Evolutionary conservation across 208 protist genomes (phyloP).

Genomic region (Acanthamoeba culbertsoni): DNA sequence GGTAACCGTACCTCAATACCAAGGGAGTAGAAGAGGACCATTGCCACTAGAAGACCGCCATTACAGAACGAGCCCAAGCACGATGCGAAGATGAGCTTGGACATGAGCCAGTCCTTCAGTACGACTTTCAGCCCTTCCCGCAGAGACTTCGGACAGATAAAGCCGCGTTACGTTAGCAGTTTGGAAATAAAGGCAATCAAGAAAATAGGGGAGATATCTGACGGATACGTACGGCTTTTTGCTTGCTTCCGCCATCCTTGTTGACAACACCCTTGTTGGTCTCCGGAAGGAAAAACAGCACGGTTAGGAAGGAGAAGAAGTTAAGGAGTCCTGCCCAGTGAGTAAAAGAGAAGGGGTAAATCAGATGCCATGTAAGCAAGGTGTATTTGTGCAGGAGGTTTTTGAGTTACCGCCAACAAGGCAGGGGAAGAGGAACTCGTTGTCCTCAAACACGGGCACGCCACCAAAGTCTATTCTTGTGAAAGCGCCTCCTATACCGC

Average conservation of each 20-base stretch:
- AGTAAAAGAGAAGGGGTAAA: not conserved
- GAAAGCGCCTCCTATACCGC: not conserved
- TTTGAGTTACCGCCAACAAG: not conserved
- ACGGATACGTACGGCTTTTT: not conserved
- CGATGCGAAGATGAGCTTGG: not conserved
- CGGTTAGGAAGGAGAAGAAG: not conserved
- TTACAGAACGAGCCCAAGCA: conserved; percentile 22
- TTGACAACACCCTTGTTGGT: not conserved
- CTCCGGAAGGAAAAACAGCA: conserved; percentile 10
- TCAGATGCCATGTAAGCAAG: not conserved
- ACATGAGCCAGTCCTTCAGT: not conserved
- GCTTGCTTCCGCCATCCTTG: not conserved
- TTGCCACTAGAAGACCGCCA: not conserved
- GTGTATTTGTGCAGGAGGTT: not conserved
- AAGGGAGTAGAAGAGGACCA: conserved; percentile 34
- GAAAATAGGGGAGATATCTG: not conserved
- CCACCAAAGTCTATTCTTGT: not conserved
- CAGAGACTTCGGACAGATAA: not conserved
- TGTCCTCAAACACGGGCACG: not conserved
- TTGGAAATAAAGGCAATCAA: not conserved
- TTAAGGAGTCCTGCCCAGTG: not conserved
- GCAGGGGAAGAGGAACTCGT: conserved; percentile 1
- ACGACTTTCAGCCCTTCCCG: not conserved
- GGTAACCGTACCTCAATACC: not conserved
- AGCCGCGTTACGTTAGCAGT: not conserved